phyloP scores from a whole-genome alignment of 2,329 filamentous ascomycete species.

The Fusarium kyushuense region DNA sequence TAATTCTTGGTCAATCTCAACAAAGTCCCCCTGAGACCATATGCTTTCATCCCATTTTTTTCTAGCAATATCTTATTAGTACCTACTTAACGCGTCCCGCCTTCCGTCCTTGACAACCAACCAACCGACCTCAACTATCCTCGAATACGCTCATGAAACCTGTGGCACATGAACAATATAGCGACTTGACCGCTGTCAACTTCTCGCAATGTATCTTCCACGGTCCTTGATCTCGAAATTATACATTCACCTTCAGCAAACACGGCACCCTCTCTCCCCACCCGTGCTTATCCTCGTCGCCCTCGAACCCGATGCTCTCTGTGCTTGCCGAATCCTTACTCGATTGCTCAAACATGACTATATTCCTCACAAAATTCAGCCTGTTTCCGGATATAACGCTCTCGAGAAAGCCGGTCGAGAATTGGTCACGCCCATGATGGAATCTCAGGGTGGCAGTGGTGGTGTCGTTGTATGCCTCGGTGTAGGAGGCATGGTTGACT shows the following conservation, averaged over 20 bases:
- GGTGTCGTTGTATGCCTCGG: constrained; percentile 93
- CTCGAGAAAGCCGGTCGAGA: constrained; percentile 82
- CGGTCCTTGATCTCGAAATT: constrained; percentile 89
- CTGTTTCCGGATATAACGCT: constrained; percentile 91
- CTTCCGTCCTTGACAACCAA: constrained; percentile 21
- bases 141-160: constrained; percentile 45
- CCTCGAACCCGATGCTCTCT: constrained; percentile 94
- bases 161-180: constrained; percentile 22
- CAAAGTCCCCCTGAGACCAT: not conserved
- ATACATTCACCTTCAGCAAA: constrained; percentile 88
- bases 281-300: constrained; percentile 92
- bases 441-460: constrained; percentile 83
- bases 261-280: constrained; percentile 88
- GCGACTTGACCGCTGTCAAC: constrained; percentile 29
- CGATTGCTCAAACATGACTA: constrained; percentile 96
- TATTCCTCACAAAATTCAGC: constrained; percentile 96
- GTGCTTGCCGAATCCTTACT: constrained; percentile 93
- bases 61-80: not conserved
- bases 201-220: constrained; percentile 82
- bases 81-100: constrained; percentile 43
- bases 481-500: constrained; percentile 90
- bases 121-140: constrained; percentile 7
- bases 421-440: constrained; percentile 87
- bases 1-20: constrained; percentile 3
- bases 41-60: not conserved